Evolutionary conservation across 1,139 yeast species (phyloP).

Genomic region (Debaryomyces singareniensis): DNA sequence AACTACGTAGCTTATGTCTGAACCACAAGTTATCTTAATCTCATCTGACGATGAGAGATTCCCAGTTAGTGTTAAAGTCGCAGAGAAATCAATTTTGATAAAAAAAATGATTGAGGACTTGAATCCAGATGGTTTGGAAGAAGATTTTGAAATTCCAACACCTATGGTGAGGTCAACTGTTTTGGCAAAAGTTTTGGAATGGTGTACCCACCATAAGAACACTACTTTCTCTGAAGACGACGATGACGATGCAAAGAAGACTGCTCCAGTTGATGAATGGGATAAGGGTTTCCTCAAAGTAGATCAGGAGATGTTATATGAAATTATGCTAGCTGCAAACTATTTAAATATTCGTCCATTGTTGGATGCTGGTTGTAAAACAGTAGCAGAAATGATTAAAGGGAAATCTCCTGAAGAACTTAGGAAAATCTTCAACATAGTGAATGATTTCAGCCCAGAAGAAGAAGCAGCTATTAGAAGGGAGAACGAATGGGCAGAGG

Average conservation of each 20-base stretch:
- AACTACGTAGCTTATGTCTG: constrained; percentile 13
- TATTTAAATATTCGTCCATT: constrained; percentile 90
- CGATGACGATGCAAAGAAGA: constrained; percentile 74
- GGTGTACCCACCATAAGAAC: constrained; percentile 96
- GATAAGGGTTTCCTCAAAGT: constrained; percentile 93
- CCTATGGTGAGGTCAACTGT: constrained; percentile 88
- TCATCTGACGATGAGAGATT: constrained; percentile 72
- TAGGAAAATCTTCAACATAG: constrained; percentile 91
- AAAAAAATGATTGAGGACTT: constrained; percentile 87
- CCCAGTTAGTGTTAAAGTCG: constrained; percentile 75
- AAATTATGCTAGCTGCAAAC: constrained; percentile 92
- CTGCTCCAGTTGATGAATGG: constrained; percentile 91
- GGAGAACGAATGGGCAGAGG: constrained; percentile 99
- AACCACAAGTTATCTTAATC: constrained; percentile 51
- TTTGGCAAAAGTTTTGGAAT: constrained; percentile 84
- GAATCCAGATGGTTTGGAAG: constrained; percentile 54
- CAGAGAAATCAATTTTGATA: constrained; percentile 82
- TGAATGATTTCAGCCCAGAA: constrained; percentile 94
- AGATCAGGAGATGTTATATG: constrained; percentile 97
- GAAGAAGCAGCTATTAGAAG: constrained; percentile 97
- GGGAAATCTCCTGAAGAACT: constrained; percentile 96
- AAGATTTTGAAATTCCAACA: constrained; percentile 80
- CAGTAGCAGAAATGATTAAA: constrained; percentile 97
- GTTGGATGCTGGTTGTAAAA: constrained; percentile 92
- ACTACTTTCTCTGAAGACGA: constrained; percentile 68